Percentiles rank a stretch among this genome's conserved stretches.
Evolutionary conservation across 108 stramenopile species (phyloP).

Genomic region (Seminavis robusta): DNA sequence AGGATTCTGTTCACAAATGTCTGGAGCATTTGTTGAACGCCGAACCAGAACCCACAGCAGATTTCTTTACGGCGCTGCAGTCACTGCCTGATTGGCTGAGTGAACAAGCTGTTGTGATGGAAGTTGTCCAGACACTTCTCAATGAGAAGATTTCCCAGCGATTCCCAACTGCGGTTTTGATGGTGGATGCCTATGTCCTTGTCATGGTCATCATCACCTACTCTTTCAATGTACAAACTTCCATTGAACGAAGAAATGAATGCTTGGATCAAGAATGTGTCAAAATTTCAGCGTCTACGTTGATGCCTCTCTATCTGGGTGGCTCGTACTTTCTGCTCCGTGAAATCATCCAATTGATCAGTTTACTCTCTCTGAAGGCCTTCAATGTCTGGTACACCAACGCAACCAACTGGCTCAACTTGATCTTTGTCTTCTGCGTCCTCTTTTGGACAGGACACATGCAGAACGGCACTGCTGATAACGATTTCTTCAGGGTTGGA

Average conservation of each 20-base stretch:
- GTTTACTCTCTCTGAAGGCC: slow-evolving; percentile 51
- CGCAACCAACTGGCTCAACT: slow-evolving; percentile 63
- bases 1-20: slow-evolving; percentile 44
- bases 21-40: slow-evolving; percentile 53
- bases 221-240: slow-evolving; percentile 19
- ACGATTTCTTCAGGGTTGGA: slow-evolving; percentile 31
- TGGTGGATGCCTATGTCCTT: slow-evolving; percentile 50
- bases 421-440: slow-evolving; percentile 39
- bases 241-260: slow-evolving; percentile 24
- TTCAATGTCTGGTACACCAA: slow-evolving; percentile 55
- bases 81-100: slow-evolving; percentile 55
- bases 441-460: slow-evolving; percentile 51
- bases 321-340: slow-evolving; percentile 61
- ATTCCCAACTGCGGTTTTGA: slow-evolving; percentile 60
- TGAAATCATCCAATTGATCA: slow-evolving; percentile 60
- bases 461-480: slow-evolving; percentile 25
- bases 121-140: slow-evolving; percentile 54
- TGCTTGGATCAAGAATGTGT: not conserved
- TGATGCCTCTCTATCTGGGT: slow-evolving; percentile 48
- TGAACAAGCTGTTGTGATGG: slow-evolving; percentile 61
- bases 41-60: slow-evolving; percentile 64
- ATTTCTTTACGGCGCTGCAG: slow-evolving; percentile 76
- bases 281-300: not conserved
- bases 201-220: slow-evolving; percentile 25
- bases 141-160: slow-evolving; percentile 70